Evolutionary conservation across 2,329 filamentous ascomycete species (phyloP).

Genomic region (Cladophialophora carrionii): DNA sequence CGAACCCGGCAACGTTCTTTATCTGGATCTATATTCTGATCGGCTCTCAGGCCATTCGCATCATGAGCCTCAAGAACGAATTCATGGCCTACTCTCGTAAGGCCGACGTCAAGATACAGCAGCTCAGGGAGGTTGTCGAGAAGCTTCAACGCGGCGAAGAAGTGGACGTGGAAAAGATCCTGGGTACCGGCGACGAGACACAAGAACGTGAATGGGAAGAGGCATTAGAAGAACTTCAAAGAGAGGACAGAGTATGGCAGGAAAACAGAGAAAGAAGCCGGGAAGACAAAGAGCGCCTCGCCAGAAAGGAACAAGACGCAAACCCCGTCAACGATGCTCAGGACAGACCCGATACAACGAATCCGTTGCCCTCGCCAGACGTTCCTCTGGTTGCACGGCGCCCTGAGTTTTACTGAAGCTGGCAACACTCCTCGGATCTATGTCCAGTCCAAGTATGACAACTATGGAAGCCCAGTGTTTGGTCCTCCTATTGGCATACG

Average conservation of each 20-base stretch:
- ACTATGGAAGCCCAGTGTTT: background rate
- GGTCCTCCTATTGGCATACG: background rate
- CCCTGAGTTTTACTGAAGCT: constrained; percentile 34
- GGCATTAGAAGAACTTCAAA: constrained; percentile 37
- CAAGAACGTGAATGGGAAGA: constrained; percentile 88
- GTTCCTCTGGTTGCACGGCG: constrained; percentile 10
- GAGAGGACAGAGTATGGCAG: constrained; percentile 38
- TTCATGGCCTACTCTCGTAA: constrained; percentile 72
- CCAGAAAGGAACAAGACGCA: constrained; percentile 35
- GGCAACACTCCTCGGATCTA: background rate
- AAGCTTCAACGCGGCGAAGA: constrained; percentile 56
- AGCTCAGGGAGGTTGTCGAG: constrained; percentile 68
- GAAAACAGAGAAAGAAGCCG: constrained; percentile 30
- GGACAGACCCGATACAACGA: constrained; percentile 11
- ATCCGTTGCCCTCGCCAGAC: constrained; percentile 1
- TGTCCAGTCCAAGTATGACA: background rate
- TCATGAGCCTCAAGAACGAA: constrained; percentile 78
- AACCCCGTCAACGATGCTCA: constrained; percentile 31
- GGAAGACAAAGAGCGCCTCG: constrained; percentile 32
- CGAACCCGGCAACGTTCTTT: constrained; percentile 82
- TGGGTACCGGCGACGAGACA: constrained; percentile 76
- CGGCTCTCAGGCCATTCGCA: constrained; percentile 93
- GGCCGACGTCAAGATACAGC: constrained; percentile 75
- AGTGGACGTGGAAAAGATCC: constrained; percentile 78
- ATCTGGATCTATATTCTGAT: constrained; percentile 83